Base-by-base conservation (phyloP, 305 asterid genomes). In the Fraxinus paxiana region DNA sequence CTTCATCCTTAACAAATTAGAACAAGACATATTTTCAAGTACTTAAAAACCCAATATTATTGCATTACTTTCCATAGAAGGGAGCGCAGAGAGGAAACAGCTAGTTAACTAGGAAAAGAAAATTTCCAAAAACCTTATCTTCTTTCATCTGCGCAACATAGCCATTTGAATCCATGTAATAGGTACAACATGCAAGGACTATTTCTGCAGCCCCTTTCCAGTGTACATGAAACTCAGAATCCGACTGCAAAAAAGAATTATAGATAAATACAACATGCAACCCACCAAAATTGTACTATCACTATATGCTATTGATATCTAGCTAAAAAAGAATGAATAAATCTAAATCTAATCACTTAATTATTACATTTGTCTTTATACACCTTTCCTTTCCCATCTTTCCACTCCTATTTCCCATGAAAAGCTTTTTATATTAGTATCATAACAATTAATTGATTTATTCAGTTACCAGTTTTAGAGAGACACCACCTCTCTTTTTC, bases 131-230 rank as follows among this genome's bases (percentile, higher is more conserved):
- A 77, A 94, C 99, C 98, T 92, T 87, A 81, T 89, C 86, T 65
- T 90, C 93, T 76, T 88, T 89, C 93, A 94, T 85, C 46, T 83
- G 89, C 31, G 83, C 86, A 75, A 86, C 86, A 35, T 63, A 81
- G 83, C 83, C 97, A 82, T 90, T 87, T 56, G 84, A 91, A 89
- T 92, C 97, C 74, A 95, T 80, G 83, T 90, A 95, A 80, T 89
- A 82, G 73, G 93, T 81, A 84, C 99, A 96, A 67, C 84, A 91
- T 84, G 89, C 91, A 73, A 96, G 93, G 33, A 96, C 92, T 59
- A 96, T 92, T 84, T 94, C 99, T 75, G 99, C 97, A 77, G 99
- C 99, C 76, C 99, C 99, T 88, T 96, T 96, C 98, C 98, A 96
- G 81, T 96, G 98, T 38, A 96, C 86, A 74, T 72, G 97, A 79